Evolutionary conservation across 2,329 filamentous ascomycete genomes (phyloP), one percentile per base, ranked within the genome.

Genomic region (Aspergillus sp.): DNA sequence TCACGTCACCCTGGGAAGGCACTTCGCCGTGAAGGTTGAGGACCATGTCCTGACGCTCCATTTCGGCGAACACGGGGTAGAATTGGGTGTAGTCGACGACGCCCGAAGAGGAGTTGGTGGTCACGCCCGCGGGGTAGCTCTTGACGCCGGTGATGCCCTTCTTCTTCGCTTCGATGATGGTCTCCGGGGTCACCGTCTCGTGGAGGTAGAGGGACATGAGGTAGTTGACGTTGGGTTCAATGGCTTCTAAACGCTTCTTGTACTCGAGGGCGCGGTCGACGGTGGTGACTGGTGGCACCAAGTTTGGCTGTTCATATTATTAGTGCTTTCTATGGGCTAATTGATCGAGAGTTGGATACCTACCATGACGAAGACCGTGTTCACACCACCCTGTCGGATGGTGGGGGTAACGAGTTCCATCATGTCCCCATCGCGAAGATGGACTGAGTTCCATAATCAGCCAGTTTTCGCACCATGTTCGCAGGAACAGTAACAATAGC

Each of bases 21-120:
- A 59, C 59, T 47, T 96, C 93, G 59, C 92, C 93, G 69, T 97
- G 92, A n/a, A 97, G 78, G 74, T 96, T 96, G 40, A 95, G 80
- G n/a, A 95, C 82, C 67, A 96, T 78, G 60, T 86, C 85, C 60
- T 91, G 83, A 54, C 85, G 76, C 68, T 96, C 88, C 92, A 97
- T 96, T 59, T 89, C 88, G n/a, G 80, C 82, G 66, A 97, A 95
- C 13, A 93, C 88, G 5, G 74, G 73, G 52, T 76, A 77, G 60
- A 76, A 75, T 14, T 67, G 59, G 8, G 70, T 67, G 52, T 75
- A 75, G 58, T 76, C 73, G 40, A 75, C 63, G 2, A 78, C 75
- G 4, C 76, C 76, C 8, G 73, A 68, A 33, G 78, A 77, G 3
- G 81, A 84, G 65, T 86, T 84, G 47, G 80, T 83, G 3, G 80